These are phyloP conservation scores for Acacia pycnantha DNA, from an alignment of 331 rosid species.

Conservation along the genomic window DNA sequence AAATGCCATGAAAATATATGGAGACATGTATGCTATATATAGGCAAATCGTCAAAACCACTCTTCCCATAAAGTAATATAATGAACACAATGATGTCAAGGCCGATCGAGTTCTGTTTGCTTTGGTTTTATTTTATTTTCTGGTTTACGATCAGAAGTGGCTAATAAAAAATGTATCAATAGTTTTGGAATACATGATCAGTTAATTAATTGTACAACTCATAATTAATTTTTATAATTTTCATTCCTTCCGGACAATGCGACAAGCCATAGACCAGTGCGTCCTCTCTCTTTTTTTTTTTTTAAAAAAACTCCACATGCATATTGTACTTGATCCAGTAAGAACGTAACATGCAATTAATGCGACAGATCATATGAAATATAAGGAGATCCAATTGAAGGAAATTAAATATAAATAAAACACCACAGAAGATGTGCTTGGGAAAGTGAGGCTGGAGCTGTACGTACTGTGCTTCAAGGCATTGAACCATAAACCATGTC, in stretches of 20 bases:
- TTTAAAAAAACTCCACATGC: neutral
- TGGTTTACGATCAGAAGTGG: neutral
- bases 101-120: neutral
- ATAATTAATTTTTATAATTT: neutral
- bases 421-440: neutral
- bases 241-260: neutral
- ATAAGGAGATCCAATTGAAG: neutral
- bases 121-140: neutral
- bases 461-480: neutral
- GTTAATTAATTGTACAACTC: neutral
- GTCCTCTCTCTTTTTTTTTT: too few relatives aligned
- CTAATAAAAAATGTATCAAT: neutral
- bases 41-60: neutral
- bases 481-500: neutral
- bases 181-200: neutral
- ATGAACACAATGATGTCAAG: neutral
- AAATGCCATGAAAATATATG: neutral
- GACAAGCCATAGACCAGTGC: neutral
- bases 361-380: neutral
- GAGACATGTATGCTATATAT: neutral
- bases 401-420: neutral
- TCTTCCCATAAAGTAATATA: neutral
- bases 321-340: neutral
- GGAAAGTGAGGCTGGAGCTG: neutral
- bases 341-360: neutral